Evolutionary conservation across 345 rosid species (phyloP), one percentile per base, ranked within the genome.

Genomic region (Lepidium aucheri): DNA sequence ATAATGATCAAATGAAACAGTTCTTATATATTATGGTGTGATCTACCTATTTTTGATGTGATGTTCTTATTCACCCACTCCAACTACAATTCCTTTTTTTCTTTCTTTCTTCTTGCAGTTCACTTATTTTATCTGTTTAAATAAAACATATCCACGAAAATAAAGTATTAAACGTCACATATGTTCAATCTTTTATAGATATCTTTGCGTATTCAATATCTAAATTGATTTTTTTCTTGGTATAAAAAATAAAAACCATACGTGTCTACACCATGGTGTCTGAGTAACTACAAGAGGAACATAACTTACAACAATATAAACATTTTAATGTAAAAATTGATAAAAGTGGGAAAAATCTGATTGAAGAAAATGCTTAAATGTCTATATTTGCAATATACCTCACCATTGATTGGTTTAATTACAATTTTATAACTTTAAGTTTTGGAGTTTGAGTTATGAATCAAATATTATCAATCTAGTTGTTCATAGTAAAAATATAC

Each of bases 1-100:
- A 81, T 78, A 71, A 74, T 82, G 73, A 65, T 72, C 63, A 54
- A 70, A 57, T 65, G 34, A 64, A 65, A 55, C 38, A 41, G 40
- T 60, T 65, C 34, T 28, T 63, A 20, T 20, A 20, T 20, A 2
- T 28, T 63, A 65, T 72, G 66, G 65, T 65, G 53, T 49, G 65
- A 46, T 71, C 20, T 55, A 55, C 39, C 58, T 33, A 12, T 40
- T 55, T 68, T 57, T 41, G 65, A 72, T 72, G 70, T 64, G 66
- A 64, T 72, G 70, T 72, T 26, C 30, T 26, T 56, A 65, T 65
- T 65, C 71, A 72, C 70, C 71, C 71, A 72, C 71, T 47, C 60
- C 76, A 64, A 72, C 65, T 72, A 64, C 40, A 32, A 49, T 14
- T 33, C 53, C 35, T 44, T 35, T 61, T 35, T 30, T 41, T 34